These are phyloP conservation scores for Kregervanrija fluxuum DNA, from an alignment of 805 yeast genomes.

Conservation along the genomic window DNA sequence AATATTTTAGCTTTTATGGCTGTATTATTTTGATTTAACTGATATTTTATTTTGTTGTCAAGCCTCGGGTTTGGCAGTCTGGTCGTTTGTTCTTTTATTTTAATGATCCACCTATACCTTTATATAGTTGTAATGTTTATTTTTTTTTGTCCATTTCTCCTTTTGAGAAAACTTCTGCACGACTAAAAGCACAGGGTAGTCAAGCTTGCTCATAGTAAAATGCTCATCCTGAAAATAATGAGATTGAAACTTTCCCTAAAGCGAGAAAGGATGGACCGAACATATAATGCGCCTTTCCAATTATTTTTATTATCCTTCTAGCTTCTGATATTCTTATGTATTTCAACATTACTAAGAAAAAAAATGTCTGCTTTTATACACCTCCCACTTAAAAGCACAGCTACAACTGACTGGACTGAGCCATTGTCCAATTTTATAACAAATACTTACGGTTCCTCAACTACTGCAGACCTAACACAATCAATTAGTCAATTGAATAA, in stretches of 20 bases:
- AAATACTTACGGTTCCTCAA: conserved; percentile 53
- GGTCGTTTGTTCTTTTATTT: too few relatives aligned
- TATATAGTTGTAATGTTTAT: too few relatives aligned
- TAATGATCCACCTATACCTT: too few relatives aligned
- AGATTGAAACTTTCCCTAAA: too few relatives aligned
- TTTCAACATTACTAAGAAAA: conserved; percentile 42
- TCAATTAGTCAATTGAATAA: conserved; percentile 50
- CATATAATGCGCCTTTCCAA: neutral
- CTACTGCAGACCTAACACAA: conserved; percentile 40
- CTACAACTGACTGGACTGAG: conserved; percentile 56
- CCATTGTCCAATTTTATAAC: conserved; percentile 53
- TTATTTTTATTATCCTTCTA: neutral
- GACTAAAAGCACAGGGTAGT: too few relatives aligned
- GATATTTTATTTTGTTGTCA: neutral
- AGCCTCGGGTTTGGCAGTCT: too few relatives aligned
- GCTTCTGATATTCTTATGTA: conserved; percentile 40
- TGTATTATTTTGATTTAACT: neutral
- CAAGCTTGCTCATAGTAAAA: too few relatives aligned
- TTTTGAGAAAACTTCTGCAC: too few relatives aligned
- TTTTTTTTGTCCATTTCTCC: too few relatives aligned
- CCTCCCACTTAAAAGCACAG: conserved; percentile 38
- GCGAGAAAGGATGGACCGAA: neutral
- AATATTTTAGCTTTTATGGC: conserved; percentile 35
- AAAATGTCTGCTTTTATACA: conserved; percentile 20
- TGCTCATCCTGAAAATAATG: neutral